These are phyloP conservation scores for Speleostelium caveatum DNA, from an alignment of 78 protist genomes.

Conservation along the genomic window DNA sequence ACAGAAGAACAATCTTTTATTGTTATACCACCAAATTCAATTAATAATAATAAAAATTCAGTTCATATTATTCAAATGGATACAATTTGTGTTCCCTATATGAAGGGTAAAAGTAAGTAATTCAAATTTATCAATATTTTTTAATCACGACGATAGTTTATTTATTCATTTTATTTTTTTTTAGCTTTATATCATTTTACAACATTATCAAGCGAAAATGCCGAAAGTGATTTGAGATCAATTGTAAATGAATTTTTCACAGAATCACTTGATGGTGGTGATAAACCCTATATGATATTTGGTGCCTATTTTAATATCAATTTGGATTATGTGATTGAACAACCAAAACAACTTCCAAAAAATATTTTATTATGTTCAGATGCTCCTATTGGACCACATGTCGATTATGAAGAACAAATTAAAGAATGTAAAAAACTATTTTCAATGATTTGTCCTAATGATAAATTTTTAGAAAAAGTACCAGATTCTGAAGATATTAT, in stretches of 20 bases:
- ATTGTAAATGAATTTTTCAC: constrained; percentile 16
- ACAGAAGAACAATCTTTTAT: constrained; percentile 31
- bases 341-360: background rate
- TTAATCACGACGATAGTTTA: background rate
- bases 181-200: constrained; percentile 39
- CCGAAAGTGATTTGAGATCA: constrained; percentile 30
- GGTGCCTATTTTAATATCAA: constrained; percentile 28
- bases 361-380: constrained; percentile 38
- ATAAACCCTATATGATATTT: constrained; percentile 31
- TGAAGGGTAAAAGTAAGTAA: constrained; percentile 1
- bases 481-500: constrained; percentile 70
- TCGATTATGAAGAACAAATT: constrained; percentile 43
- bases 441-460: constrained; percentile 18
- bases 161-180: constrained; percentile 1
- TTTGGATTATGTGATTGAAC: background rate
- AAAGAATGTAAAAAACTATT: constrained; percentile 31
- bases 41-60: constrained; percentile 25
- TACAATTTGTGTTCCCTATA: constrained; percentile 43
- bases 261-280: background rate
- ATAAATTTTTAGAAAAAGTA: constrained; percentile 34
- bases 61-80: constrained; percentile 42
- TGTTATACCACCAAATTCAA: constrained; percentile 64
- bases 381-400: constrained; percentile 25
- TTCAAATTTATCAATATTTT: background rate
- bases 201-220: constrained; percentile 15